Evolutionary conservation across 768 basidiomycete genomes (phyloP), one percentile per base, ranked within the genome.

Genomic region (Tricholomella constricta): DNA sequence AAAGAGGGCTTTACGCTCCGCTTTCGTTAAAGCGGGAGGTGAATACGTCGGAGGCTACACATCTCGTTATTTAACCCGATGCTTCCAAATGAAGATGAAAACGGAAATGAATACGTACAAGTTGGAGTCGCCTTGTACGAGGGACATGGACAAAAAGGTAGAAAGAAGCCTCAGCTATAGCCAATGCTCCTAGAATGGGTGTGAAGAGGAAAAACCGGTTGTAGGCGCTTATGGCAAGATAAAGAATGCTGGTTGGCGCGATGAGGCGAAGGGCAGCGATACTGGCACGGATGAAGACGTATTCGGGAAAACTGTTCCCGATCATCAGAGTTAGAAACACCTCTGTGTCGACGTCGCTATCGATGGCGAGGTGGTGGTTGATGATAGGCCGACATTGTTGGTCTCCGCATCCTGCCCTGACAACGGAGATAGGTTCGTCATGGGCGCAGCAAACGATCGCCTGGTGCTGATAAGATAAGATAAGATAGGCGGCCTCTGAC

Each of bases 121-220:
- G 73, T 67, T 84, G 84, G 52, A 87, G 61, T 37, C 56, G 51
- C n/a, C 47, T 55, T 35, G 64, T 66, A 60, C 81, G 70, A 7
- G 83, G 82, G 3, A 81, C 59, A 56, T 80, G 83, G 11, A 83
- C 70, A 15, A 76, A 54, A 2, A 73, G 38, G 54, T 78, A 84
- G 60, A 88, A 87, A 0, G 52, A 56, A 0, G 70, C 70, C 56
- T 88, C 86, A 0, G 69, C 51, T 4, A 64, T 36, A 0, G 83
- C 72, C 22, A 76, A 72, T 0, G 58, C 12, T 4, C 66, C 66
- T 8, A 75, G 25, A 54, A 66, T 67, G 25, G 63, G 65, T 3
- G 66, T 65, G 23, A 62, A 56, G 26, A 73, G 52, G 45, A 71
- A 66, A 14, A 52, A 45, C 5, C 62, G 57, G 0, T 54, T 44